phyloP scores from a whole-genome alignment of 148 eudicot genomes.

The Spergularia bocconei region DNA sequence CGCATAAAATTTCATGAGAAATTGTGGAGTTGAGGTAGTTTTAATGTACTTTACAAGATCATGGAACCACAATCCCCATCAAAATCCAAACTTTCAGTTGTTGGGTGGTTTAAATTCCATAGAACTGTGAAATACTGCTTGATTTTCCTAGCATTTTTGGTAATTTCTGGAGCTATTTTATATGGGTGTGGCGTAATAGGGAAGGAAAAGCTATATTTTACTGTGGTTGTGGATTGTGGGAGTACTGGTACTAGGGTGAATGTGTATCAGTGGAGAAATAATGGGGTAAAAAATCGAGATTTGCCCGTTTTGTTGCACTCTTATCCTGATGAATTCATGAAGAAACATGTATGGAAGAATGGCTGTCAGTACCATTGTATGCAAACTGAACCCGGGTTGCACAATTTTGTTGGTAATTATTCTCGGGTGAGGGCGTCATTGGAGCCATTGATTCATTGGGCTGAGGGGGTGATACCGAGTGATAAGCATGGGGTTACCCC shows the following conservation, averaged over 20 bases:
- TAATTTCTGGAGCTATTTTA: constrained; percentile 27
- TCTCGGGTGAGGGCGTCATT: constrained; percentile 53
- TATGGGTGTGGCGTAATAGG: constrained; percentile 25
- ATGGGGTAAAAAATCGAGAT: constrained; percentile 19
- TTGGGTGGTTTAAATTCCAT: constrained; percentile 19
- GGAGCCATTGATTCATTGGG: constrained; percentile 71
- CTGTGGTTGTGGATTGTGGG: constrained; percentile 90
- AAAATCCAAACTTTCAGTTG: constrained; percentile 37
- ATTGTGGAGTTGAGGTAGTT: constrained; percentile 2
- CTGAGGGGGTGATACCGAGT: constrained; percentile 52
- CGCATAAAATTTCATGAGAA: background rate
- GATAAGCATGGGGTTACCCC: constrained; percentile 49
- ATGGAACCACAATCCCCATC: constrained; percentile 73
- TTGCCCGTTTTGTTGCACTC: constrained; percentile 55
- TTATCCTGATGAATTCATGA: constrained; percentile 44
- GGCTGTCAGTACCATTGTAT: constrained; percentile 69
- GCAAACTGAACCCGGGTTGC: constrained; percentile 85
- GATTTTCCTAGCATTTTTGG: constrained; percentile 28
- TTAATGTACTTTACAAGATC: background rate
- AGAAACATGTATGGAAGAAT: constrained; percentile 24
- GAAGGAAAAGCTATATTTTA: constrained; percentile 39
- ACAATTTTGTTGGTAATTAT: constrained; percentile 61
- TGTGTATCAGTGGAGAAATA: constrained; percentile 53
- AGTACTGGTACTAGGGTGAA: constrained; percentile 84
- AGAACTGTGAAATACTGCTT: constrained; percentile 28